Conservation (phyloP, 768 basidiomycete genomes). For the Auricularia sp. region DNA sequence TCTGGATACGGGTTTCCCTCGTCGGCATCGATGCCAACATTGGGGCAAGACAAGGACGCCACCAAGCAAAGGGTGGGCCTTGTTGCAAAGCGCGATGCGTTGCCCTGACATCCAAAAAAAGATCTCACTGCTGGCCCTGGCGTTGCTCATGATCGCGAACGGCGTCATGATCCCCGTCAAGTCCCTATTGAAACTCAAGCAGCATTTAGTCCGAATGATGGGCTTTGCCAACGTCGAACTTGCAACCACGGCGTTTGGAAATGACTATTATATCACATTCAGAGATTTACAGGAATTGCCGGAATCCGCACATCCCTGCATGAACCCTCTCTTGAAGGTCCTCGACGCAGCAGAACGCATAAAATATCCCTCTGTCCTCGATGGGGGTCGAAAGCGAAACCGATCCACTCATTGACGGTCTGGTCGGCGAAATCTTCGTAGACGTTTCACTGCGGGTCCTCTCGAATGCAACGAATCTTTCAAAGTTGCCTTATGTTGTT, state of each 20-base stretch:
- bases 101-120: not conserved
- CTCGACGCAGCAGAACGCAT: conserved; percentile 49
- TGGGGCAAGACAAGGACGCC: not conserved
- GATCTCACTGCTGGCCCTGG: not conserved
- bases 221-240: conserved; percentile 47
- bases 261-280: conserved; percentile 45
- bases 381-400: conserved; percentile 34
- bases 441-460: conserved; percentile 49
- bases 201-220: conserved; percentile 33
- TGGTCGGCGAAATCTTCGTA: conserved; percentile 54
- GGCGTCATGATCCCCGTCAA: conserved; percentile 44
- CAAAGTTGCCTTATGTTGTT: conserved; percentile 41
- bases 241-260: conserved; percentile 36
- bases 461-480: conserved; percentile 33
- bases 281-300: conserved; percentile 35
- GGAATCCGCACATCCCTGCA: conserved; percentile 38
- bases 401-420: conserved; percentile 29
- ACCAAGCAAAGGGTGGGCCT: not conserved
- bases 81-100: not conserved
- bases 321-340: conserved; percentile 45
- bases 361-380: conserved; percentile 36
- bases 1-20: not conserved
- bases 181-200: conserved; percentile 51
- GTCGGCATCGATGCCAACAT: not conserved
- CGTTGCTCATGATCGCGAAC: conserved; percentile 55